A percentile compares a stretch with the other conserved stretches of the same genome.
Conservation (phyloP, 1,139 yeast genomes). For the Kodamaea arcana region DNA sequence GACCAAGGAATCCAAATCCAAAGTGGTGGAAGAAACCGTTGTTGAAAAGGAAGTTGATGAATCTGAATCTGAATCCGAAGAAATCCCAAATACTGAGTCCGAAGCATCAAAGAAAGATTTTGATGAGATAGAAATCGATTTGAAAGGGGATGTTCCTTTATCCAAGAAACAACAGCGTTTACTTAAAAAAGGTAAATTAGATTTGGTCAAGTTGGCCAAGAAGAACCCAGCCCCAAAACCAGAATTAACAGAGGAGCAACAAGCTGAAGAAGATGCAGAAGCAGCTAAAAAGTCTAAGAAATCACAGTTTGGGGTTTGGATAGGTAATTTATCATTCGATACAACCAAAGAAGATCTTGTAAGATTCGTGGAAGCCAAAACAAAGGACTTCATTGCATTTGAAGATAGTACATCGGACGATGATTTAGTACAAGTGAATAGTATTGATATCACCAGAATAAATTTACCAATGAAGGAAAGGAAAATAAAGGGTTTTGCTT, state of each 20-base stretch:
- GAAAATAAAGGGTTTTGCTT: slow-evolving; percentile 84
- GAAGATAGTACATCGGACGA: slow-evolving; percentile 23
- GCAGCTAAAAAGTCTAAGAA: slow-evolving; percentile 28
- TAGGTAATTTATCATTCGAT: slow-evolving; percentile 86
- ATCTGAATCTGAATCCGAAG: slow-evolving; percentile 2
- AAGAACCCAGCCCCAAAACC: slow-evolving; percentile 47
- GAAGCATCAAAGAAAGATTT: slow-evolving; percentile 8
- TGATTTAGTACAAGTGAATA: slow-evolving; percentile 37
- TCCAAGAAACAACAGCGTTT: slow-evolving; percentile 90
- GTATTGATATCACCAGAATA: slow-evolving; percentile 53
- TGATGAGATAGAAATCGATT: slow-evolving; percentile 77
- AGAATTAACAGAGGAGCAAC: slow-evolving; percentile 26
- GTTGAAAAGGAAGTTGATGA: neutral
- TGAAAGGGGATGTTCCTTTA: slow-evolving; percentile 72
- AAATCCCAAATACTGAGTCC: too few species aligned
- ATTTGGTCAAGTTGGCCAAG: slow-evolving; percentile 52
- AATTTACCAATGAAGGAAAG: slow-evolving; percentile 63
- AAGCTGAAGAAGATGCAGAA: slow-evolving; percentile 22
- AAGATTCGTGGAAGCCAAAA: slow-evolving; percentile 60
- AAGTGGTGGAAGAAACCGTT: slow-evolving; percentile 4
- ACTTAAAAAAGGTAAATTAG: slow-evolving; percentile 73
- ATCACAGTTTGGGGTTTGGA: slow-evolving; percentile 80
- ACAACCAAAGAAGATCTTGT: slow-evolving; percentile 73
- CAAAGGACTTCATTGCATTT: slow-evolving; percentile 27
- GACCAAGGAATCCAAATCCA: slow-evolving; percentile 5